Percentiles rank a stretch among this genome's conserved stretches.
phyloP scores from a whole-genome alignment of 2,329 filamentous ascomycete genomes.

The Ophiocordyceps australis region DNA sequence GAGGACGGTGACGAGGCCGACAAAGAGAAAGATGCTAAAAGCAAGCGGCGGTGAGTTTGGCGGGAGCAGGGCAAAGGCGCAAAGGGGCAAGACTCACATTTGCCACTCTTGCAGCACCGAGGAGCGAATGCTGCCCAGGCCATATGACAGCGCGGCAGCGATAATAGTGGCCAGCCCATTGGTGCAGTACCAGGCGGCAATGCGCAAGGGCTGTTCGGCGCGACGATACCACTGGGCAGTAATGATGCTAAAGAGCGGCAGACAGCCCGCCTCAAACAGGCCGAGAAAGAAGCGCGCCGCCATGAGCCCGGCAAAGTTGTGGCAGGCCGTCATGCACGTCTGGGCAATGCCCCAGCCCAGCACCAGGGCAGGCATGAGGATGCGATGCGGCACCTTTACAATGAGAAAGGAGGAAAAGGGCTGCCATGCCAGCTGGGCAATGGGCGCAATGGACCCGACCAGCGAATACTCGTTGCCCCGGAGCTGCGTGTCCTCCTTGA shows the following conservation, averaged over 20 bases:
- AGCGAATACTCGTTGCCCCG: slow-evolving; percentile 36
- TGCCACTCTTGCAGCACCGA: slow-evolving; percentile 6
- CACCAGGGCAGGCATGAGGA: slow-evolving; percentile 33
- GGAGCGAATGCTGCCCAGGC: slow-evolving; percentile 31
- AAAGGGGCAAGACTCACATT: slow-evolving; percentile 21
- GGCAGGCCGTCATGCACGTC: slow-evolving; percentile 25
- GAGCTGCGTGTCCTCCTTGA: slow-evolving; percentile 28
- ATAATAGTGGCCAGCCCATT: slow-evolving; percentile 39
- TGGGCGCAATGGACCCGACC: slow-evolving; percentile 35
- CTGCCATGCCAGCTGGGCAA: slow-evolving; percentile 42
- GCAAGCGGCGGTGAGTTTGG: slow-evolving; percentile 37
- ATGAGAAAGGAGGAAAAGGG: slow-evolving; percentile 41
- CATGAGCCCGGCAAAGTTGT: slow-evolving; percentile 27
- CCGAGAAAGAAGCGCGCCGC: slow-evolving; percentile 28
- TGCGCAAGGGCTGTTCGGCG: slow-evolving; percentile 40
- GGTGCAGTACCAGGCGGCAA: slow-evolving; percentile 49
- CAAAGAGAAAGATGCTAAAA: slow-evolving; percentile 34
- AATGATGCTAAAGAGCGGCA: slow-evolving; percentile 26
- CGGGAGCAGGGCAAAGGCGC: slow-evolving; percentile 41
- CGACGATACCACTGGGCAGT: slow-evolving; percentile 28
- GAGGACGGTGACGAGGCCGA: slow-evolving; percentile 39
- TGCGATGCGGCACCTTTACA: slow-evolving; percentile 39
- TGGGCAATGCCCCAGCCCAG: slow-evolving; percentile 25
- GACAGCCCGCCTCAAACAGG: slow-evolving; percentile 31
- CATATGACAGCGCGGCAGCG: slow-evolving; percentile 36